Conservation (phyloP, 495 filamentous ascomycete species). For the Ascodesmis nigricans region DNA sequence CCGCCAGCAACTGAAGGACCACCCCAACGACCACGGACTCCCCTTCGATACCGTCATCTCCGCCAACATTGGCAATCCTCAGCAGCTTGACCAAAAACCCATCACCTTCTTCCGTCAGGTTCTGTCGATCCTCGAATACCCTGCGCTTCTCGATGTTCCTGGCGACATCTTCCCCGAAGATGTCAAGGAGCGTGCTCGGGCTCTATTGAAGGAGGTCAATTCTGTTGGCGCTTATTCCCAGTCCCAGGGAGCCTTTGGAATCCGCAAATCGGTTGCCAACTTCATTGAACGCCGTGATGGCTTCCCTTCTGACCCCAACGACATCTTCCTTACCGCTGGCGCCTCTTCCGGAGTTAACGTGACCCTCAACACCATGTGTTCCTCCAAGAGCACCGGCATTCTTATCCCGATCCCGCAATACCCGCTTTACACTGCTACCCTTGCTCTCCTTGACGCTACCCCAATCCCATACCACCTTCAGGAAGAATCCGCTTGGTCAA, state of each 20-base stretch:
- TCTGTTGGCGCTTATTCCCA: constrained; percentile 93
- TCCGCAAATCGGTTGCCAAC: constrained; percentile 69
- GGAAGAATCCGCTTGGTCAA: constrained; percentile 67
- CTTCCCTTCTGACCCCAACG: constrained; percentile 49
- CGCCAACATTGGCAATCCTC: constrained; percentile 96
- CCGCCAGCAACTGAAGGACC: constrained; percentile 36
- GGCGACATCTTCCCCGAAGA: constrained; percentile 33
- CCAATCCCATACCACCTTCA: constrained; percentile 87
- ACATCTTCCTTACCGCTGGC: constrained; percentile 72
- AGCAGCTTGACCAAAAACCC: constrained; percentile 95
- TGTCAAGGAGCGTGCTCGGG: constrained; percentile 63
- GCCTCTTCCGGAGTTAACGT: constrained; percentile 90
- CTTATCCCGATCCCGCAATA: constrained; percentile 95
- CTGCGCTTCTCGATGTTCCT: constrained; percentile 53
- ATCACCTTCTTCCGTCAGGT: constrained; percentile 98
- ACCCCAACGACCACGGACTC: constrained; percentile 25
- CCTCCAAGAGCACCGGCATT: constrained; percentile 54
- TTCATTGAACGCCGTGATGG: constrained; percentile 88
- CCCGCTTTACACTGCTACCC: constrained; percentile 86
- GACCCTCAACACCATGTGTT: constrained; percentile 71
- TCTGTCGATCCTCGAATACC: constrained; percentile 81
- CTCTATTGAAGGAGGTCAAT: constrained; percentile 56
- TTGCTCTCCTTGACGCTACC: constrained; percentile 61
- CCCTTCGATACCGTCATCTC: constrained; percentile 82
- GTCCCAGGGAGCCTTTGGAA: constrained; percentile 64